Evolutionary conservation across 2,329 filamentous ascomycete species (phyloP), one percentile per base, ranked within the genome.

Genomic region (Fusarium sp.): DNA sequence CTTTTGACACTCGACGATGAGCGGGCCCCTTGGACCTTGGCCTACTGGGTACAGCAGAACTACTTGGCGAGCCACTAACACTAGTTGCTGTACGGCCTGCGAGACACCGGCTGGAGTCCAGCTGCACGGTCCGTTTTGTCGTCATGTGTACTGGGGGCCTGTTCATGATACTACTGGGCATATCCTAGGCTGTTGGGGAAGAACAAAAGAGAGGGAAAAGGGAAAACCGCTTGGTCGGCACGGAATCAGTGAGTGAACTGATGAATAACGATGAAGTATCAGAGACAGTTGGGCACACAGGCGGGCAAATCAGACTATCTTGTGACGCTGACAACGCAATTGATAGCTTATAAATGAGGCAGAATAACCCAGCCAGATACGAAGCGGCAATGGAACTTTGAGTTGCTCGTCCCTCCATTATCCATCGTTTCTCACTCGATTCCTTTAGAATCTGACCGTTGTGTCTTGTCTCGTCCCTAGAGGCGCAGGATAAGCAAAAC

Each of bases 41-140:
- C 48, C 48, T 61, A 33, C 9, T 26, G 26, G 26, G 28, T 7
- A 26, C 58, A 55, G n/a, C 41, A 41, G 48, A 61, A 49, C 55
- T 55, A 26, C 66, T 70, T 72, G 64, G 55, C 66, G 48, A 58
- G 66, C 72, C 75, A 76, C 74, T 77, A 66, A 60, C 59, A 65
- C 63, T 33, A 33, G 33, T 33, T 33, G 11, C 33, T 33, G 33
- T 56, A 31, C 54, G 49, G 63, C 57, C 73, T 76, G 66, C 64
- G 73, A 77, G 75, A 76, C 75, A 77, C 49, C 38, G 42, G 42
- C 64, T 57, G 41, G 57, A 69, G 51, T 45, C 66, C 49, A 47
- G 61, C 70, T 72, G 73, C 74, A 75, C 70, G 69, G 63, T 64
- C 47, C 66, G 65, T 64, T 57, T 66, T 74, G 63, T 75, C 72